These are phyloP conservation scores for Chamaenerion angustifolium DNA, from an alignment of 345 rosid genomes.

Conservation along the genomic window DNA sequence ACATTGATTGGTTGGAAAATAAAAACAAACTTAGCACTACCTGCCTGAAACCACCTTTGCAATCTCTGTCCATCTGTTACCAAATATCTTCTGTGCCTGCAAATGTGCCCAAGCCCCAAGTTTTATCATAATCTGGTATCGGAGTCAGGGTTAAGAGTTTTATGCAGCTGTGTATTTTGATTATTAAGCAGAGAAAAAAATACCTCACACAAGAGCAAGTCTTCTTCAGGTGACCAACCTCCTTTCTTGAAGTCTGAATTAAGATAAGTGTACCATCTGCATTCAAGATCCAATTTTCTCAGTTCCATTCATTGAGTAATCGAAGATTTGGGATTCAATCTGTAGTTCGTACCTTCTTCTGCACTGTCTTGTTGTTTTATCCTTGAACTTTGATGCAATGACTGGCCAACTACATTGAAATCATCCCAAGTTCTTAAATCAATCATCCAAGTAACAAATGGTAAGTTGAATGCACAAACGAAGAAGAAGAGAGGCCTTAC, in stretches of 20 bases:
- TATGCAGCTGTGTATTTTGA: too few species aligned
- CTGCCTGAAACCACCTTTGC: constrained; percentile 99
- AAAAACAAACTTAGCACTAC: constrained; percentile 18
- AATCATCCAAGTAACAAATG: constrained; percentile 1
- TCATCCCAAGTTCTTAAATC: constrained; percentile 5
- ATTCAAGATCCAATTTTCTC: background rate
- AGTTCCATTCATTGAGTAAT: background rate
- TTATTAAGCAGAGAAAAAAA: background rate
- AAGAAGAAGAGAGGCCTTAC: constrained; percentile 14
- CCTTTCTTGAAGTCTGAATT: constrained; percentile 98
- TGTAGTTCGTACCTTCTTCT: constrained; percentile 54
- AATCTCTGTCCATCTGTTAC: constrained; percentile 98
- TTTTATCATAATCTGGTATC: background rate
- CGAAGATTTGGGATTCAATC: constrained; percentile 3
- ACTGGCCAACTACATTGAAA: constrained; percentile 66
- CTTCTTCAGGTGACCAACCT: constrained; percentile 99
- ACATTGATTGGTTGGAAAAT: background rate
- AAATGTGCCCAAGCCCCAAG: constrained; percentile 5
- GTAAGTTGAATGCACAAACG: background rate
- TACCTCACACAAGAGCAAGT: constrained; percentile 89
- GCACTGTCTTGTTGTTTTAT: constrained; percentile 94
- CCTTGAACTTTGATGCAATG: constrained; percentile 83
- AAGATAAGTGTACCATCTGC: constrained; percentile 93
- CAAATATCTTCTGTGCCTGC: constrained; percentile 90
- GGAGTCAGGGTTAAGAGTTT: background rate